Percentiles rank a stretch among this genome's conserved stretches.
Conservation (phyloP, 1,284 basidiomycete genomes). For the Somion occarium region DNA sequence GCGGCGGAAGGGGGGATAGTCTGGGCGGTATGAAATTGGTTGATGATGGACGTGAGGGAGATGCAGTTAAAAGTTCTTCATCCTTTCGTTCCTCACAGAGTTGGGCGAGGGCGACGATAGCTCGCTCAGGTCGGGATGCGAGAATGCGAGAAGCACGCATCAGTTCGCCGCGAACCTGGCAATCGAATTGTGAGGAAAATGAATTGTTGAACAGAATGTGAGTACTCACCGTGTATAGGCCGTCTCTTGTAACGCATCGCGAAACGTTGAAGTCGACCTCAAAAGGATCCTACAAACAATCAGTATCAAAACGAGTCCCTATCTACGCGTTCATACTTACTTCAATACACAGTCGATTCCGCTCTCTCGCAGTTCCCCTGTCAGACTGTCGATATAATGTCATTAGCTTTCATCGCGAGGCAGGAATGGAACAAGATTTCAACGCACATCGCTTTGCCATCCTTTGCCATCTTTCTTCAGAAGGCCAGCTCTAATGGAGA, state of each 20-base stretch:
- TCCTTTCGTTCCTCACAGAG: conserved; percentile 77
- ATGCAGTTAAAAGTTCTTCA: conserved; percentile 46
- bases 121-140: conserved; percentile 73
- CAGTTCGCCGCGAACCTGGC: conserved; percentile 96
- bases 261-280: conserved; percentile 95
- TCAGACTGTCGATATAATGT: conserved; percentile 26
- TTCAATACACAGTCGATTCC: conserved; percentile 93
- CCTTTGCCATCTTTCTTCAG: conserved; percentile 90
- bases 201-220: not conserved
- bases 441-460: conserved; percentile 86
- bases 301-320: not conserved
- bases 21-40: conserved; percentile 42
- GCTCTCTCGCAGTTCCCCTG: conserved; percentile 76
- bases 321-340: conserved; percentile 34
- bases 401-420: conserved; percentile 2
- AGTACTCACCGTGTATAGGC: conserved; percentile 79
- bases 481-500: conserved; percentile 86
- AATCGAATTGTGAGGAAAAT: conserved; percentile 3
- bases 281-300: conserved; percentile 88
- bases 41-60: conserved; percentile 39
- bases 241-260: conserved; percentile 94
- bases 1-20: conserved; percentile 53
- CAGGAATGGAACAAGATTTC: not conserved
- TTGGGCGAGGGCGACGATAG: conserved; percentile 75
- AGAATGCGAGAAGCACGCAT: conserved; percentile 92